Evolutionary conservation across 257 asterid genomes (phyloP).

Genomic region (Paraleonurus japonicus): DNA sequence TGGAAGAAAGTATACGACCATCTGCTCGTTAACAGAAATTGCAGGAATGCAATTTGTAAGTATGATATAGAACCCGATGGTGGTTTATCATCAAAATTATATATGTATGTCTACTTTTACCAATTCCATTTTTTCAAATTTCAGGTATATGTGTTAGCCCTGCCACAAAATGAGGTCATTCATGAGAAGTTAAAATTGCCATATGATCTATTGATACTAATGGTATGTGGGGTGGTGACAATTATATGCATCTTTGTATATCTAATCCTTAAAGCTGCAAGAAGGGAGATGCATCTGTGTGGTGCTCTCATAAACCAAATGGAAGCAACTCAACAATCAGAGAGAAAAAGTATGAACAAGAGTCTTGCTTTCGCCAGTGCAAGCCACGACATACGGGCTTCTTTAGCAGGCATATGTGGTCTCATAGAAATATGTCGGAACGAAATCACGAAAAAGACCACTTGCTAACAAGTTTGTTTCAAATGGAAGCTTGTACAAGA

Average conservation of each 20-base stretch:
- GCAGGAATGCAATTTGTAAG: slow-evolving; percentile 51
- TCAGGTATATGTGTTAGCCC: slow-evolving; percentile 45
- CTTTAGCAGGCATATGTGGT: slow-evolving; percentile 60
- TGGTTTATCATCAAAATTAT: too few relatives aligned
- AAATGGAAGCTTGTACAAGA: slow-evolving; percentile 42
- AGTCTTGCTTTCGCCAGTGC: slow-evolving; percentile 69
- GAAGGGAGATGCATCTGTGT: slow-evolving; percentile 56
- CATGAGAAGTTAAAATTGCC: slow-evolving; percentile 32
- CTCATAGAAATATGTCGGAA: slow-evolving; percentile 42
- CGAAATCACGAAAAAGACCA: slow-evolving; percentile 31
- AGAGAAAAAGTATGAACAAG: slow-evolving; percentile 63
- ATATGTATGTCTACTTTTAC: not conserved
- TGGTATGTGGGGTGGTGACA: slow-evolving; percentile 29
- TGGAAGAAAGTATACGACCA: slow-evolving; percentile 32
- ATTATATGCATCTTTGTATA: slow-evolving; percentile 28
- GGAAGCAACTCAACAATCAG: slow-evolving; percentile 80
- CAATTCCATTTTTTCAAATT: not conserved
- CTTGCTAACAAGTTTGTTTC: slow-evolving; percentile 39
- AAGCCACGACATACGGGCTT: slow-evolving; percentile 78
- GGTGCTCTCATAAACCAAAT: slow-evolving; percentile 53
- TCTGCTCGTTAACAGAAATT: slow-evolving; percentile 41
- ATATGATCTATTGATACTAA: slow-evolving; percentile 24
- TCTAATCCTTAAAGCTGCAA: slow-evolving; percentile 33
- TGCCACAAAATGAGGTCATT: slow-evolving; percentile 30
- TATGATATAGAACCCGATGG: not conserved